Base-by-base conservation (phyloP, 805 yeast genomes). In the Candida methanosorbosa region DNA sequence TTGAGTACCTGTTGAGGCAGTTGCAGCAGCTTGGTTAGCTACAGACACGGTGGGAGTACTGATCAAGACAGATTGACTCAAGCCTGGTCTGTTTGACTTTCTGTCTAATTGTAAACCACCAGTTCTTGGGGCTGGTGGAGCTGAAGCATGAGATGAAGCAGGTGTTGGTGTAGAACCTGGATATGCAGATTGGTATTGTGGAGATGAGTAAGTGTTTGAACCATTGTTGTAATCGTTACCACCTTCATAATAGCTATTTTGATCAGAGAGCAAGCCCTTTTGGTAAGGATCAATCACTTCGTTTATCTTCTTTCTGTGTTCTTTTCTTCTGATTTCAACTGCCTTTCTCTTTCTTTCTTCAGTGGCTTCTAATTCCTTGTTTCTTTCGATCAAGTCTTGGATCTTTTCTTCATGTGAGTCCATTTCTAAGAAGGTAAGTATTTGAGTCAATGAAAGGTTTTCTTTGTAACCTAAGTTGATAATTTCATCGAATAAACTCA, bases 371-470 rank as follows among this genome's bases (percentile, higher is more conserved):
- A 84, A 65, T 63, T 92, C 98, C 64, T 92, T 92, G 67, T 92
- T 92, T 59, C 88, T 78, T 63, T 86, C 97, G 50, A 92, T 92
- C 56, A 92, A 88, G 57, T 92, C 97, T 67, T 92, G 97, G 54
- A 94, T 90, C 68, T 85, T 90, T 64, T 92, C 99, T 63, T 92
- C 98, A 57, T 92, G 97, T 27, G 95, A 83, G 62, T 92, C 97
- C 97, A 92, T 90, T 55, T 86, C 90, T 64, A 92, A 67, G 61
- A 84, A 90, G 11, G 94, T 84, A 57, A 75, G 77, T 43, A 92
- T 82, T 64, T 92, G 97, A 39, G 78, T 58, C 44, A 81, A 57
- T 1, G 92, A 75, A 44, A 90, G 64, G 59, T 86, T 82, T 58
- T 92, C 99, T 45, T 84, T 78, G 65, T 81, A 86, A 14, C 98